Base-by-base conservation (phyloP, 768 basidiomycete genomes). In the Clitopilus hobsonii region DNA sequence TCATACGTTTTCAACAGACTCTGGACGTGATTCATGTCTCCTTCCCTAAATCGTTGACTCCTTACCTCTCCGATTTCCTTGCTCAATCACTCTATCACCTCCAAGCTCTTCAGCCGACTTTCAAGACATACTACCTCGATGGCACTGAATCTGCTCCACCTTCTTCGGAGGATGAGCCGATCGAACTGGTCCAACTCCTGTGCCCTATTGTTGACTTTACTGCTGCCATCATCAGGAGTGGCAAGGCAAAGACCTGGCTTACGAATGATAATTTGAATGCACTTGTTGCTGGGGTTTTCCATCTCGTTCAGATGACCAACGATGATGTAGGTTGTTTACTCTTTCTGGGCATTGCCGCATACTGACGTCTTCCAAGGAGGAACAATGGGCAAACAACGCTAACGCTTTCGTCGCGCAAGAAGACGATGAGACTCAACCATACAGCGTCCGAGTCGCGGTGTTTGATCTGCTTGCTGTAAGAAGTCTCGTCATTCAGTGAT, bases 331-430 rank as follows among this genome's bases (percentile, higher is more conserved):
- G 85, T 71, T 22, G 36, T n/a, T 16, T 14, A 24, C 26, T n/a
- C 26, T 51, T 1, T 27, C 25, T 16, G 26, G 26, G 18, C 27
- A 60, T 10, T 49, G 29, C 26, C 53, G 52, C 27, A 55, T 57
- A 49, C 53, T 55, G 24, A 25, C 36, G 49, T 32, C 5, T 20
- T 38, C 47, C 11, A 58, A 98, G 94, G 94, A 94, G 65, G 92
- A 94, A 26, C 88, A 84, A 14, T 98, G 96, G 96, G 82, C 84
- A 2, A 82, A 78, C 52, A 89, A 97, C 61, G 85, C 91, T 3
- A 98, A 98, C 61, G 84, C 88, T 2, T 98, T 98, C 63, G 86
- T 98, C 26, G 88, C 89, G 23, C 93, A 98, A 65, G 95, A 98
- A 64, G 93, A 97, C 53, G 96, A 98, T 57, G 94, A 96, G 58